A percentile compares a stretch with the other conserved stretches of the same genome.
Conservation (phyloP, 192 early-diverging fungal species). For the Spinellus fusiger region DNA sequence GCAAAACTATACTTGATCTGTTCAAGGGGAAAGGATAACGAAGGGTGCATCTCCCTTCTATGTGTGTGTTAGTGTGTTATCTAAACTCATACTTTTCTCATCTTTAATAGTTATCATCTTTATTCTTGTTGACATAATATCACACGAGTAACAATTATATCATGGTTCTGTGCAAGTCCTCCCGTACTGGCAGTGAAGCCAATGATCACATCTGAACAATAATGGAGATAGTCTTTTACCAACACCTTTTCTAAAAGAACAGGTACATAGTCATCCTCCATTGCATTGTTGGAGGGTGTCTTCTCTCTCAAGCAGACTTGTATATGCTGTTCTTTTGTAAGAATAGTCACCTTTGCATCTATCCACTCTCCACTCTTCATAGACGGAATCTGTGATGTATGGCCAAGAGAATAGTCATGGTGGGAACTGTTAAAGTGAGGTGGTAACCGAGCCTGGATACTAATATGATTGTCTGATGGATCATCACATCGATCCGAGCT, state of each 20-base stretch:
- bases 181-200: constrained; percentile 34
- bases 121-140: neutral
- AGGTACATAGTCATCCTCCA: neutral
- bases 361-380: constrained; percentile 25
- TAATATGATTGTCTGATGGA: constrained; percentile 34
- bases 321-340: neutral
- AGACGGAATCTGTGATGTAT: constrained; percentile 21
- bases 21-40: no score
- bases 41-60: no score
- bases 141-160: constrained; percentile 2
- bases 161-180: constrained; percentile 28
- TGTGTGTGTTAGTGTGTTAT: no score
- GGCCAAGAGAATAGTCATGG: constrained; percentile 25
- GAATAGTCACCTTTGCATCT: constrained; percentile 3
- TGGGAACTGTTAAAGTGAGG: constrained; percentile 18
- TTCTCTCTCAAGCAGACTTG: neutral
- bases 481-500: constrained; percentile 26
- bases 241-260: no score
- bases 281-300: neutral
- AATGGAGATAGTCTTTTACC: neutral
- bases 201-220: constrained; percentile 1
- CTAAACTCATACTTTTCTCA: no score
- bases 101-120: neutral
- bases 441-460: constrained; percentile 24
- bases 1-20: no score